These are phyloP conservation scores for Orbilia quercus DNA, from an alignment of 2,329 filamentous ascomycete genomes.

Conservation along the genomic window DNA sequence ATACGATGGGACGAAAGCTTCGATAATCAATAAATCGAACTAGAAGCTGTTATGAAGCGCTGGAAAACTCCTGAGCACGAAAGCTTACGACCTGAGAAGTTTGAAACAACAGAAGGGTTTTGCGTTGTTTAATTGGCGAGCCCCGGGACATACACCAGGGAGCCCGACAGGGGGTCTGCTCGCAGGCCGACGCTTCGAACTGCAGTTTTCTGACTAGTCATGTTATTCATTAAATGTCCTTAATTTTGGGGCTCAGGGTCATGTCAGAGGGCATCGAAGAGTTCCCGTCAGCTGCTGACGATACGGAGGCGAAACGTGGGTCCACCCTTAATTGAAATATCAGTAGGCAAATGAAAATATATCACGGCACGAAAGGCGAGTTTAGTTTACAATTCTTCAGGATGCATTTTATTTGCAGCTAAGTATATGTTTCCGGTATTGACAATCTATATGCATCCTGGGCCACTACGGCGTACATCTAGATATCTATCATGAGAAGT, in stretches of 20 bases:
- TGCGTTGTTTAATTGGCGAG: constrained; percentile 40
- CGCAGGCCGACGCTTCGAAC: constrained; percentile 45
- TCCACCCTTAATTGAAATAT: background rate
- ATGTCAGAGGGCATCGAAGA: background rate
- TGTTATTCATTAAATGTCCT: constrained; percentile 7
- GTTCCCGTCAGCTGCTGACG: constrained; percentile 14
- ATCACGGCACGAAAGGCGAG: too few relatives aligned
- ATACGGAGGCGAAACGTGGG: background rate
- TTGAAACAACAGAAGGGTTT: constrained; percentile 21
- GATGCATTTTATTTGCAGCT: too few relatives aligned
- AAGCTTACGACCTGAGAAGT: constrained; percentile 5
- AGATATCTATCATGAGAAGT: too few relatives aligned
- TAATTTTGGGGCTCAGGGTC: constrained; percentile 10
- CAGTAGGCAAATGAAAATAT: too few relatives aligned
- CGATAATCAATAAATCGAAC: background rate
- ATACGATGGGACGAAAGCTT: constrained; percentile 6
- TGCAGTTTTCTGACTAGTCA: constrained; percentile 52
- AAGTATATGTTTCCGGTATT: too few relatives aligned
- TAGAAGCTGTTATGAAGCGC: constrained; percentile 3
- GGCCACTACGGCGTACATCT: too few relatives aligned
- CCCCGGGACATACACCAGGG: background rate
- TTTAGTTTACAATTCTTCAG: too few relatives aligned
- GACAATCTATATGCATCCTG: too few relatives aligned
- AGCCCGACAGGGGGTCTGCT: constrained; percentile 3
- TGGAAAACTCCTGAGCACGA: constrained; percentile 13